phyloP scores from a whole-genome alignment of 352 stramenopile genomes.

The Pythium aquatile region DNA sequence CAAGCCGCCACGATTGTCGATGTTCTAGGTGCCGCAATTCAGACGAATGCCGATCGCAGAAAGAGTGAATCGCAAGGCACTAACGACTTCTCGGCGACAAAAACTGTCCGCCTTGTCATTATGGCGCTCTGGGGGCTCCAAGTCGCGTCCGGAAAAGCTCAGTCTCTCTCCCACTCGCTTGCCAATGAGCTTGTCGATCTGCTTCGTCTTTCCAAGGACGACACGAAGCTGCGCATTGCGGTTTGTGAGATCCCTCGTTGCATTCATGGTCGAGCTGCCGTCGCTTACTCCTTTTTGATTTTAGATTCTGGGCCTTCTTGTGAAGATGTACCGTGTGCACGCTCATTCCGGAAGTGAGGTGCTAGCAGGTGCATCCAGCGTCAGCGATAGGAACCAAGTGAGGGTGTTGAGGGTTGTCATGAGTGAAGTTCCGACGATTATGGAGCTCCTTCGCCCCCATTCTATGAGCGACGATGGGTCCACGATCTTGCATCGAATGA shows the following conservation, averaged over 20 bases:
- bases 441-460: constrained; percentile 8
- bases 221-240: constrained; percentile 26
- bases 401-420: constrained; percentile 14
- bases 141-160: constrained; percentile 5
- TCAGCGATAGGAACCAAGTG: constrained; percentile 10
- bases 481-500: background rate
- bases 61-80: background rate
- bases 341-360: background rate
- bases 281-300: background rate
- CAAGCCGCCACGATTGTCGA: constrained; percentile 9
- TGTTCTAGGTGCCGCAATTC: constrained; percentile 5
- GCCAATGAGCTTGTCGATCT: constrained; percentile 14
- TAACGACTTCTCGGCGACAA: background rate
- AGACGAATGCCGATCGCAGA: background rate
- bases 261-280: background rate
- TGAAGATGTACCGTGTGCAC: constrained; percentile 21
- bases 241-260: constrained; percentile 9
- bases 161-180: constrained; percentile 16
- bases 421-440: constrained; percentile 11
- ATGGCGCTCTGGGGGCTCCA: constrained; percentile 20
- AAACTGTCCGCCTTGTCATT: constrained; percentile 7
- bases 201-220: constrained; percentile 6
- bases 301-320: constrained; percentile 19
- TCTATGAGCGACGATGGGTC: background rate
- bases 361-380: background rate